Percentiles rank a stretch among this genome's conserved stretches.
Evolutionary conservation across 2,329 filamentous ascomycete genomes (phyloP).

Genomic region (Aspergillus tamarii): DNA sequence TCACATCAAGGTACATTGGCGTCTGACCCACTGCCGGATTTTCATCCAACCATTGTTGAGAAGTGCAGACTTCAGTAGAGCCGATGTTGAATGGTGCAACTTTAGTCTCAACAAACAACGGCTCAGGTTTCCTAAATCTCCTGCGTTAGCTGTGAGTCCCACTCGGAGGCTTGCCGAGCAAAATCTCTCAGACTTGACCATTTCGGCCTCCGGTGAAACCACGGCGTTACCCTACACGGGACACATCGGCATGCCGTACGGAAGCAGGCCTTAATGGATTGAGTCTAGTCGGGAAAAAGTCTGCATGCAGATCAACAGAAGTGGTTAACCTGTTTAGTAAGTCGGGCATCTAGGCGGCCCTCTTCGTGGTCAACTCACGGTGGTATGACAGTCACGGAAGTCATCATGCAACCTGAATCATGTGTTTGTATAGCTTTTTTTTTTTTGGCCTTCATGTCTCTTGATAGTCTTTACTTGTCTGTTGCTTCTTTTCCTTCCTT

Average conservation of each 20-base stretch:
- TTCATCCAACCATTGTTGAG: conserved; percentile 8
- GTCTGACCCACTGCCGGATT: background rate
- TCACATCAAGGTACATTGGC: background rate
- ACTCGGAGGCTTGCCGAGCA: conserved; percentile 14
- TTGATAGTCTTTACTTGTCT: background rate
- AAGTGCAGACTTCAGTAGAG: background rate
- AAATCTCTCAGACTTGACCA: conserved; percentile 2
- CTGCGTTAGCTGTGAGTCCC: background rate
- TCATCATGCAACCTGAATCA: conserved; percentile 2
- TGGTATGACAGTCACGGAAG: background rate
- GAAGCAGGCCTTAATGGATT: background rate
- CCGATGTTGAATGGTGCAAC: background rate
- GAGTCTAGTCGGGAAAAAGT: conserved; percentile 1
- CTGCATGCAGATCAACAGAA: conserved; percentile 7
- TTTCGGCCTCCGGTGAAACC: conserved; percentile 17
- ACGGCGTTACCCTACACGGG: conserved; percentile 5
- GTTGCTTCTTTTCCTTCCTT: background rate
- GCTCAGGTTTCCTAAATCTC: background rate
- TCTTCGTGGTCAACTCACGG: background rate
- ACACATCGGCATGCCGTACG: conserved; percentile 15
- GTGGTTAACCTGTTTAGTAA: background rate
- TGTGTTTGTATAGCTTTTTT: background rate
- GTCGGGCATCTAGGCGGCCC: background rate
- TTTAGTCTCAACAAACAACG: background rate
- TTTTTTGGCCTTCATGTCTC: background rate